phyloP scores from a whole-genome alignment of 192 early-diverging fungal species.

The Martensiomyces pterosporus region DNA sequence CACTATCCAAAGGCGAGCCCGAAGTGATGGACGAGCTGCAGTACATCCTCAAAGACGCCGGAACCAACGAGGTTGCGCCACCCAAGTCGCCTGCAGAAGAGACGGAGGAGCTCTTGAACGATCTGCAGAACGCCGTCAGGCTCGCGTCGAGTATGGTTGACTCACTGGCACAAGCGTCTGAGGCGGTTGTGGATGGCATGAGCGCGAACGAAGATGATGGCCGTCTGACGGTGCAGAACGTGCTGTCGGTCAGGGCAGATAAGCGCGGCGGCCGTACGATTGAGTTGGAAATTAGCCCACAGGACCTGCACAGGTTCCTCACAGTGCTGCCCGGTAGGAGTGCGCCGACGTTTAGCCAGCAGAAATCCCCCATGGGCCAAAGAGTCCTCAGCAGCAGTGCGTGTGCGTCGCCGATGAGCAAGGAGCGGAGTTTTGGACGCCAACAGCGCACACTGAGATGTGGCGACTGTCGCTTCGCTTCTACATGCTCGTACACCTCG shows the following conservation, averaged over 20 bases:
- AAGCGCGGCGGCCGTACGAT: constrained; percentile 14
- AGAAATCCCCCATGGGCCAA: no score
- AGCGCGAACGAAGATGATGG: not conserved
- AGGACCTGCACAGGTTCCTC: constrained; percentile 12
- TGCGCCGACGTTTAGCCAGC: no score
- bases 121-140: constrained; percentile 1
- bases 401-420: no score
- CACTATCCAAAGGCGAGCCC: not conserved
- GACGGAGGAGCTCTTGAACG: constrained; percentile 1
- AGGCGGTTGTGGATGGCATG: not conserved
- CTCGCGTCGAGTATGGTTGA: constrained; percentile 1
- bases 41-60: constrained; percentile 22
- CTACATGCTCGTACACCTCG: not conserved
- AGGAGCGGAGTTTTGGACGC: no score
- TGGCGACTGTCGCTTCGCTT: constrained; percentile 1
- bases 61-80: not conserved
- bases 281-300: constrained; percentile 20
- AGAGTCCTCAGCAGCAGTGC: constrained; percentile 1
- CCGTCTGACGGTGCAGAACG: not conserved
- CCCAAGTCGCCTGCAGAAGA: not conserved
- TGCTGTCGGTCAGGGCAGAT: constrained; percentile 12
- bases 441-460: not conserved
- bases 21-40: constrained; percentile 25
- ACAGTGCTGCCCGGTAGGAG: constrained; percentile 1
- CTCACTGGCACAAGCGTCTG: not conserved